A percentile compares a stretch with the other conserved stretches of the same genome.
Evolutionary conservation across 495 filamentous ascomycete genomes (phyloP).

Genomic region (Trichoderma reesei): DNA sequence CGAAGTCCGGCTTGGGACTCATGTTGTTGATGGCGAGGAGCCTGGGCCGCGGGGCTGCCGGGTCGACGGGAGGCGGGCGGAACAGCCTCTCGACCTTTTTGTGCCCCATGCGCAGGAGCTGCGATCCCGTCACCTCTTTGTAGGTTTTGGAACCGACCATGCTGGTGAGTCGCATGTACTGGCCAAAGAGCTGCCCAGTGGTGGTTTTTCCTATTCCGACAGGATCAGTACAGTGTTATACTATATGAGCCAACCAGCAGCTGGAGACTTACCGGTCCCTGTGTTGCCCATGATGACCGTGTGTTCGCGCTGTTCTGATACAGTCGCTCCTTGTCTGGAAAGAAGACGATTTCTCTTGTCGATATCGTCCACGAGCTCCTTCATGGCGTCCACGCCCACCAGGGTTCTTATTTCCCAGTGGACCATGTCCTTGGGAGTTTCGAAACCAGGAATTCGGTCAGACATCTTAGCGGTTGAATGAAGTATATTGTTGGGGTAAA

Average conservation of each 20-base stretch:
- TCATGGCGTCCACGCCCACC: slow-evolving; percentile 54
- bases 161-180: slow-evolving; percentile 52
- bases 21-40: too few relatives aligned
- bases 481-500: too few relatives aligned
- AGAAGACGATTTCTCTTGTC: slow-evolving; percentile 56
- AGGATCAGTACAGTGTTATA: neutral
- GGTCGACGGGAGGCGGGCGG: slow-evolving; percentile 20
- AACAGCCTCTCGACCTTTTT: slow-evolving; percentile 45
- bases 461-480: too few relatives aligned
- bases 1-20: too few relatives aligned
- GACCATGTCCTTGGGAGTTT: too few relatives aligned
- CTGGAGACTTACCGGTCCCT: slow-evolving; percentile 44
- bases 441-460: too few relatives aligned
- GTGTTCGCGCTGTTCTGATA: slow-evolving; percentile 47
- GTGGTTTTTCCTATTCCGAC: slow-evolving; percentile 54
- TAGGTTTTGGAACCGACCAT: slow-evolving; percentile 44
- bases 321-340: slow-evolving; percentile 43
- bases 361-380: slow-evolving; percentile 47
- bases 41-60: too few relatives aligned
- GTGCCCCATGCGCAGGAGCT: slow-evolving; percentile 53
- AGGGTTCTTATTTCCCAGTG: slow-evolving; percentile 22
- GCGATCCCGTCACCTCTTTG: slow-evolving; percentile 58
- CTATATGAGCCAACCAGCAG: too few relatives aligned
- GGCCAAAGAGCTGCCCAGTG: slow-evolving; percentile 65
- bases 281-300: slow-evolving; percentile 66